Evolutionary conservation across 2,329 filamentous ascomycete genomes (phyloP).

Genomic region (Colletotrichum agaves): DNA sequence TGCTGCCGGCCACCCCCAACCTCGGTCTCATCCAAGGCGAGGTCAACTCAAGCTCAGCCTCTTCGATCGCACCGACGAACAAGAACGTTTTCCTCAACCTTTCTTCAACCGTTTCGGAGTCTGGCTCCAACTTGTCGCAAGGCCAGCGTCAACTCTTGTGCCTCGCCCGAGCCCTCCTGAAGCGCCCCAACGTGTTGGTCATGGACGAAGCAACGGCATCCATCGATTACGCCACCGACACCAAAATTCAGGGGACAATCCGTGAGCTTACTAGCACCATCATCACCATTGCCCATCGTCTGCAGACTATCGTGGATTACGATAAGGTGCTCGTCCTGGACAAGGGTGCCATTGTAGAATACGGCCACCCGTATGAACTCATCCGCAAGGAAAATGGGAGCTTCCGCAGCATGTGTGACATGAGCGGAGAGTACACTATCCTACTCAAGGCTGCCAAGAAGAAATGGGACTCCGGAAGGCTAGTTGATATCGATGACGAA

Average conservation of each 20-base stretch:
- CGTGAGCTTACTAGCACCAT: slow-evolving; percentile 94
- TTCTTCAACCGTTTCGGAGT: slow-evolving; percentile 84
- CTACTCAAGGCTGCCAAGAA: slow-evolving; percentile 66
- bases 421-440: slow-evolving; percentile 66
- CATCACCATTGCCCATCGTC: slow-evolving; percentile 93
- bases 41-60: slow-evolving; percentile 32
- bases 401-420: slow-evolving; percentile 73
- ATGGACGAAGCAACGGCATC: slow-evolving; percentile 99
- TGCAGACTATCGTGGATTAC: slow-evolving; percentile 98
- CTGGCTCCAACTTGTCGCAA: slow-evolving; percentile 93
- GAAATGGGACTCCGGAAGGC: slow-evolving; percentile 55
- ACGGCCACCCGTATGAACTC: slow-evolving; percentile 87
- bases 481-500: slow-evolving; percentile 47
- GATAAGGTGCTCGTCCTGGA: slow-evolving; percentile 97
- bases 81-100: slow-evolving; percentile 96
- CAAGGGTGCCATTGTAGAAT: slow-evolving; percentile 88
- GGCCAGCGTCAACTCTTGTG: slow-evolving; percentile 96
- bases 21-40: slow-evolving; percentile 21
- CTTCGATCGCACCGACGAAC: slow-evolving; percentile 69
- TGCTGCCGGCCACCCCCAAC: slow-evolving; percentile 35
- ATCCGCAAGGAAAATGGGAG: slow-evolving; percentile 75
- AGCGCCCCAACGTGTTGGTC: slow-evolving; percentile 90
- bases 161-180: slow-evolving; percentile 90
- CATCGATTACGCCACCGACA: slow-evolving; percentile 95
- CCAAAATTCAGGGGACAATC: slow-evolving; percentile 96